Percentiles rank a stretch among this genome's conserved stretches.
Conservation (phyloP, 169 alveolate species). For the Besnoitia besnoiti region DNA sequence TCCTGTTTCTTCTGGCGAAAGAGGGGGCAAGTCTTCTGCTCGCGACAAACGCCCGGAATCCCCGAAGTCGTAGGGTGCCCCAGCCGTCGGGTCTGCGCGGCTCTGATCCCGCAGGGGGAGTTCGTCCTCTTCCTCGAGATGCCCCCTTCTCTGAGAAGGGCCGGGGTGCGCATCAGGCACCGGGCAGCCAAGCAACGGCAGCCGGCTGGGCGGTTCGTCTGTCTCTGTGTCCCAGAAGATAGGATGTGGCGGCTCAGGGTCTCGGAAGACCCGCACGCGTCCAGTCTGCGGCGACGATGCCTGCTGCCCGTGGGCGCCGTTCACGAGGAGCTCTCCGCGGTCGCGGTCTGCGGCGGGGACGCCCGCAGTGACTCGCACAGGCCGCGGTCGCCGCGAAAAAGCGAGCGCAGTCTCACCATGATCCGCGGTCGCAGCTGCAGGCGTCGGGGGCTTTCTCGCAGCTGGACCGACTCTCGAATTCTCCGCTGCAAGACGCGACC, state of each 20-base stretch:
- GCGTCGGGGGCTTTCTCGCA: not conserved
- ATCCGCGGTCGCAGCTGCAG: not conserved
- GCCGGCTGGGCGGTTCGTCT: not conserved
- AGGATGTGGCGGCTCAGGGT: conserved; percentile 21
- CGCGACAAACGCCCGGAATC: no score
- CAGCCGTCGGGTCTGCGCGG: no score
- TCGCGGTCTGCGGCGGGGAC: not conserved
- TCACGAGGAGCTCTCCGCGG: not conserved
- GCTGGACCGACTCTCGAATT: not conserved
- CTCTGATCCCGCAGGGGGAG: no score
- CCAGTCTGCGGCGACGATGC: not conserved
- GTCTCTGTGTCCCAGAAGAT: conserved; percentile 27
- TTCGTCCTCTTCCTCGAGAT: no score
- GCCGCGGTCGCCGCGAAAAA: not conserved
- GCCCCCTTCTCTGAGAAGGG: not conserved
- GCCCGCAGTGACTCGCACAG: not conserved
- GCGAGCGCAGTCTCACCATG: not conserved
- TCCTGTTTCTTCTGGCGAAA: no score
- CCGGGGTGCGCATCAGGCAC: not conserved
- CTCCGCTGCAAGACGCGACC: not conserved
- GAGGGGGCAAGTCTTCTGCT: no score
- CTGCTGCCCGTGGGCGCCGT: not conserved
- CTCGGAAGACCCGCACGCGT: not conserved
- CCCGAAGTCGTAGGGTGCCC: no score
- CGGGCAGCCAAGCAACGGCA: not conserved